A percentile compares a stretch with the other conserved stretches of the same genome.
Conservation (phyloP, 768 basidiomycete genomes). For the Amanita polypyramis region DNA sequence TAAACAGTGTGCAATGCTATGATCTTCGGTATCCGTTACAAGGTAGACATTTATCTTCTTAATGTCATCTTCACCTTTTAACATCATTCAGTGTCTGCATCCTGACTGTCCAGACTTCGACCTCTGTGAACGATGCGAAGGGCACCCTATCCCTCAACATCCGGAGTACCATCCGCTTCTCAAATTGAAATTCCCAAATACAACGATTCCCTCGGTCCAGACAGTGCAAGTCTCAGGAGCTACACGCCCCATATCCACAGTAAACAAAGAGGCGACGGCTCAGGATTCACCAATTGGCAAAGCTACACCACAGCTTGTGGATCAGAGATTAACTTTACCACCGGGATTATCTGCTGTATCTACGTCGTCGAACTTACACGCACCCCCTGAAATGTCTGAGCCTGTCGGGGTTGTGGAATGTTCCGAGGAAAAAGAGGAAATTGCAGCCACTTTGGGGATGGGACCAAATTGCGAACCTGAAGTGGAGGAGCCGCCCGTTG, state of each 20-base stretch:
- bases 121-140: slow-evolving; percentile 70
- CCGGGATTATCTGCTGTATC: too few relatives aligned
- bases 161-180: slow-evolving; percentile 60
- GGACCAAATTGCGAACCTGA: slow-evolving; percentile 16
- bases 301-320: too few relatives aligned
- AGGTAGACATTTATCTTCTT: slow-evolving; percentile 31
- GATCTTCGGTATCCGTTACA: slow-evolving; percentile 62
- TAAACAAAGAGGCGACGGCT: not conserved
- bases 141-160: slow-evolving; percentile 68
- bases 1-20: slow-evolving; percentile 32
- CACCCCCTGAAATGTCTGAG: not conserved
- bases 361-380: not conserved
- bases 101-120: slow-evolving; percentile 72
- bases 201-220: slow-evolving; percentile 15
- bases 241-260: not conserved
- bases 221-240: not conserved
- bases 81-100: slow-evolving; percentile 58
- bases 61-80: slow-evolving; percentile 5
- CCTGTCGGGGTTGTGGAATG: not conserved
- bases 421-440: not conserved
- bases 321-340: too few relatives aligned
- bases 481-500: not conserved
- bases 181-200: slow-evolving; percentile 53
- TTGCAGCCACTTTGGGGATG: too few relatives aligned
- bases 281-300: not conserved